phyloP scores from a whole-genome alignment of 2,329 filamentous ascomycete species.

The Ophiosphaerella korrae region DNA sequence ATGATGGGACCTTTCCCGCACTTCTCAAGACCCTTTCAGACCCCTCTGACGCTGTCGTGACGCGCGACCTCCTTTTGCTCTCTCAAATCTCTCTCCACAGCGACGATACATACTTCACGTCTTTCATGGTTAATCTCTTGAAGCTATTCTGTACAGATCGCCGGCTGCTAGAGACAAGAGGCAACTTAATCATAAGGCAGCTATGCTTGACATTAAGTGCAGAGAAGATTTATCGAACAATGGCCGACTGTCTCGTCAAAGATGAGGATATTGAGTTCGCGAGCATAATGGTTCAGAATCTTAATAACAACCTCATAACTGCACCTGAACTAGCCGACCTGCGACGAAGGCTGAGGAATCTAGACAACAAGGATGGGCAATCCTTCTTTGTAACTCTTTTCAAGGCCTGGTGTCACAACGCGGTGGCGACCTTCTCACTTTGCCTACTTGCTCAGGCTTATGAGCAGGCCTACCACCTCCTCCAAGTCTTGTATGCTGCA shows the following conservation, averaged over 20 bases:
- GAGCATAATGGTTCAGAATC: conserved; percentile 98
- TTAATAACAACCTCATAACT: conserved; percentile 99
- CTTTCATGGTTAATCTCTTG: conserved; percentile 96
- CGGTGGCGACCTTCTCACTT: conserved; percentile 94
- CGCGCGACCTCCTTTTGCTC: conserved; percentile 86
- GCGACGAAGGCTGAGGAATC: conserved; percentile 84
- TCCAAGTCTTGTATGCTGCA: conserved; percentile 83
- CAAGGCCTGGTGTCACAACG: conserved; percentile 97
- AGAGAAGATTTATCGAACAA: conserved; percentile 91
- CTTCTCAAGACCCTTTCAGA: conserved; percentile 95
- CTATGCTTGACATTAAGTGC: conserved; percentile 90
- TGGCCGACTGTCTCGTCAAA: conserved; percentile 95
- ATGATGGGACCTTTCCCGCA: conserved; percentile 95
- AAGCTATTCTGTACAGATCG: conserved; percentile 96
- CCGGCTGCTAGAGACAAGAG: conserved; percentile 85
- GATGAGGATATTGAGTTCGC: conserved; percentile 99
- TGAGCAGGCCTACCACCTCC: conserved; percentile 93
- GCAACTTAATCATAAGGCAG: conserved; percentile 95
- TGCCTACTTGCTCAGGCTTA: conserved; percentile 96
- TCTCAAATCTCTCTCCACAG: conserved; percentile 97
- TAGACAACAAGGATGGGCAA: conserved; percentile 94
- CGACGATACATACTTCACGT: conserved; percentile 95
- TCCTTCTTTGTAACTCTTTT: conserved; percentile 94
- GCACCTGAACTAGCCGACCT: conserved; percentile 92
- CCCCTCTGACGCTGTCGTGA: conserved; percentile 93